Evolutionary conservation across 495 filamentous ascomycete genomes (phyloP), one percentile per base, ranked within the genome.

Genomic region (Sabuloglossum arenarium): DNA sequence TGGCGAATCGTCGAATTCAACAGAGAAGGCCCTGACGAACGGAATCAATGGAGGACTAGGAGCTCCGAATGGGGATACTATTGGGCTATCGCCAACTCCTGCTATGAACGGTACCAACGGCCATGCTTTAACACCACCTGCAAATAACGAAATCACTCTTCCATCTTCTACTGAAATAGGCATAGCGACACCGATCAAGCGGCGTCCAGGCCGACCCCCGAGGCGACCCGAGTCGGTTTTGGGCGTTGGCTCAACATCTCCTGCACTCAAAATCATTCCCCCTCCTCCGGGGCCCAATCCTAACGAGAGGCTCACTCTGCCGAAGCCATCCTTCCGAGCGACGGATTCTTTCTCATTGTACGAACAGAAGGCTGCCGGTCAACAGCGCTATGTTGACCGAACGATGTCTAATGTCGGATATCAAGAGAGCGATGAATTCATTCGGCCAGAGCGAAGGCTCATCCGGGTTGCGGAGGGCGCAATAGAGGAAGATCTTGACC

Each of bases 321-420:
- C 80, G 0, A 83, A 81, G 59, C 79, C 80, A 25, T 73, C 73
- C 0, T 81, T 76, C 59, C 71, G 73, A 27, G 60, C 71, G 27
- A 70, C 73, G 27, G 78, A 83, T 58, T 75, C 80, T 11, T 84
- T 82, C 61, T 68, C 68, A 14, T 73, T 71, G 42, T 83, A 74
- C 54, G 80, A 84, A 61, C 70, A 80, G 57, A 78, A 81, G 60
- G 72, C 74, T 3, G 66, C 72, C 25, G 79, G 76, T 28, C 73
- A 78, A 62, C 70, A 78, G 53, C 80, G 82, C 58, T 84, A 81
- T 63, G 87, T 96, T 50, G 88, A 95, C 65, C 85, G 85, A 57
- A 81, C 85, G 1, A 91, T 98, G 88, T 85, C 87, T 58, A 88
- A 82, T 61, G 81, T 94, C 24, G 91, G 91, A 34, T 98, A 95